phyloP scores from a whole-genome alignment of 768 basidiomycete genomes.

The Scleroderma citrinum region DNA sequence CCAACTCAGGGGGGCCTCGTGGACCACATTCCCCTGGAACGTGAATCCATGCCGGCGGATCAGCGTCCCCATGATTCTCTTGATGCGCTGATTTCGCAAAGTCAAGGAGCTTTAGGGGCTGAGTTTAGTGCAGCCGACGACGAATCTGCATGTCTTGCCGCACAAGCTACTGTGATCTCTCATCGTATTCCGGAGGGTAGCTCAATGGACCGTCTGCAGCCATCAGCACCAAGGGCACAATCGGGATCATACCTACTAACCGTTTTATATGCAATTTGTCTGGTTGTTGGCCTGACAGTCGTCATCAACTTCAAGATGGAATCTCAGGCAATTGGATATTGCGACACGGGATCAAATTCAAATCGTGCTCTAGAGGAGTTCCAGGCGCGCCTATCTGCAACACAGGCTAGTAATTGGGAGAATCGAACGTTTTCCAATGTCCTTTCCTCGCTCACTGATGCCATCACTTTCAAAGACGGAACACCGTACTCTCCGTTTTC shows the following conservation, averaged over 20 bases:
- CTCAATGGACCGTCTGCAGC: conserved; percentile 4
- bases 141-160: conserved; percentile 9
- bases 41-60: conserved; percentile 11
- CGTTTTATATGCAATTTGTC: conserved; percentile 35
- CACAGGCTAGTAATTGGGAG: conserved; percentile 51
- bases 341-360: conserved; percentile 56
- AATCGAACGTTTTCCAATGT: conserved; percentile 44
- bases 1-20: conserved; percentile 10
- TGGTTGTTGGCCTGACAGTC: conserved; percentile 29
- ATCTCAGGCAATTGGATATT: conserved; percentile 72
- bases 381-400: conserved; percentile 38
- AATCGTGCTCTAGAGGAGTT: conserved; percentile 50
- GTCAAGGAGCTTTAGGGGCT: not conserved
- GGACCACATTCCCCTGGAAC: conserved; percentile 11
- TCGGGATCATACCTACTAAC: conserved; percentile 32
- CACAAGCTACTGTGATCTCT: conserved; percentile 31
- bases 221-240: conserved; percentile 9
- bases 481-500: conserved; percentile 49
- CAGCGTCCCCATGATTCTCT: conserved; percentile 5
- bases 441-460: conserved; percentile 21
- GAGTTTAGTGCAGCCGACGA: conserved; percentile 16
- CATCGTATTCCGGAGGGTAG: conserved; percentile 34
- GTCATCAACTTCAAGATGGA: conserved; percentile 54
- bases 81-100: conserved; percentile 1
- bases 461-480: conserved; percentile 25